phyloP scores from a whole-genome alignment of 805 yeast species.

The Jamesozyma jinghongensis region DNA sequence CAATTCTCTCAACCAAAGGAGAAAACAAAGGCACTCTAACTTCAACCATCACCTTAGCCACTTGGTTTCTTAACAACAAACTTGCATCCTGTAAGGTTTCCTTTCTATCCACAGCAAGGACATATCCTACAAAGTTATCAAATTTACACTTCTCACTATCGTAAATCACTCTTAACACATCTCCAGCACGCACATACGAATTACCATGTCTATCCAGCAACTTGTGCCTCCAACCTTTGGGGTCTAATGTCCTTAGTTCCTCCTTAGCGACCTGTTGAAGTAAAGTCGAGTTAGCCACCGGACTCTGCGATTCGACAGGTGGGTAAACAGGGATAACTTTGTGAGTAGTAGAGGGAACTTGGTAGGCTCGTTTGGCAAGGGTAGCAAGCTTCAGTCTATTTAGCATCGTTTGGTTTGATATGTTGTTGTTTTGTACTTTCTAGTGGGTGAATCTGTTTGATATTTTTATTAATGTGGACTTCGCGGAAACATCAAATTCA shows the following conservation, averaged over 20 bases:
- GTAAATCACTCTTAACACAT: constrained; percentile 67
- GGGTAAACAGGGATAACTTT: constrained; percentile 28
- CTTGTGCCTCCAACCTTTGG: constrained; percentile 55
- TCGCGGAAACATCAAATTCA: too few relatives aligned
- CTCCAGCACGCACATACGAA: constrained; percentile 65
- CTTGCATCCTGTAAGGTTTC: constrained; percentile 54
- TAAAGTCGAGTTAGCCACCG: constrained; percentile 3
- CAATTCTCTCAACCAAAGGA: constrained; percentile 70
- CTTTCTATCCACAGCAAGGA: constrained; percentile 65
- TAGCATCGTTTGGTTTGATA: neutral
- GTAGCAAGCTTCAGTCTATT: neutral
- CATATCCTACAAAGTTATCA: constrained; percentile 66
- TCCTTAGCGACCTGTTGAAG: constrained; percentile 16
- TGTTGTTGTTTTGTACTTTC: too few relatives aligned
- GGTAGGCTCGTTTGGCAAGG: constrained; percentile 8
- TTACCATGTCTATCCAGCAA: constrained; percentile 40
- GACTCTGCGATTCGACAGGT: constrained; percentile 10
- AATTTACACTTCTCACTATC: constrained; percentile 44
- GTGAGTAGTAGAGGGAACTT: constrained; percentile 11
- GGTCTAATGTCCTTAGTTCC: constrained; percentile 56
- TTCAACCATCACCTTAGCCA: constrained; percentile 80
- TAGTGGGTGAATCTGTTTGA: too few relatives aligned
- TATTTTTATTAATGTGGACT: too few relatives aligned
- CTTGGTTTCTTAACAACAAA: constrained; percentile 72
- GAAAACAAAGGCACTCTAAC: constrained; percentile 70